Evolutionary conservation across 2,329 filamentous ascomycete species (phyloP).

Genomic region (Amesomyces nigricolor): DNA sequence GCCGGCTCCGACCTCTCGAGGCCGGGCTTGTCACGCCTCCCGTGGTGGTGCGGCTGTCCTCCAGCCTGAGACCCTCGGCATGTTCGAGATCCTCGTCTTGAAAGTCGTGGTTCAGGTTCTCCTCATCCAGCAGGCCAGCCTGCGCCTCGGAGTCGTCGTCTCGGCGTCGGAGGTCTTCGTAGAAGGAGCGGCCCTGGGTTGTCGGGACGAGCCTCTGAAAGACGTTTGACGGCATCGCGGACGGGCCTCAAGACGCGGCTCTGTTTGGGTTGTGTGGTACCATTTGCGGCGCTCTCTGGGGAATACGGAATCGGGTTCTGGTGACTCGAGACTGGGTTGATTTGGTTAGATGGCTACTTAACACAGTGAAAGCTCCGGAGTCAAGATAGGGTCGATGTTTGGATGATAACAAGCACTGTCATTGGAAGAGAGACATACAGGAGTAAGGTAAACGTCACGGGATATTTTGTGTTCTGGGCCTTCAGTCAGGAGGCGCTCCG

Average conservation of each 20-base stretch:
- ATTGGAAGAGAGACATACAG: not conserved
- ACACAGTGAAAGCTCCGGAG: too few relatives aligned
- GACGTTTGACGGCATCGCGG: conserved; percentile 42
- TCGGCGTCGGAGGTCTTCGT: conserved; percentile 42
- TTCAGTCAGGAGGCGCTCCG: conserved; percentile 14
- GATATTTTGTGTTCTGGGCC: not conserved
- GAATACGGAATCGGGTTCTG: not conserved
- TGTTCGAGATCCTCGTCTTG: conserved; percentile 45
- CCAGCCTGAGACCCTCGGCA: conserved; percentile 37
- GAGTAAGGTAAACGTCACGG: not conserved
- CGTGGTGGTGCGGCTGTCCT: conserved; percentile 43
- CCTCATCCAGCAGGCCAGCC: conserved; percentile 44
- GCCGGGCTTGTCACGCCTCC: conserved; percentile 31
- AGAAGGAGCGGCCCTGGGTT: conserved; percentile 40
- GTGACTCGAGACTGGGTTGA: too few relatives aligned
- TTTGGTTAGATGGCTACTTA: too few relatives aligned
- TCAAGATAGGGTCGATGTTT: too few relatives aligned
- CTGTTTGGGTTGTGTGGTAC: not conserved
- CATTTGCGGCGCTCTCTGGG: not conserved
- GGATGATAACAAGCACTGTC: too few relatives aligned
- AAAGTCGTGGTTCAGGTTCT: conserved; percentile 48
- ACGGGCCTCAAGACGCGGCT: conserved; percentile 1
- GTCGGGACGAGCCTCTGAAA: conserved; percentile 41
- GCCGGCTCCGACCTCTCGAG: conserved; percentile 15
- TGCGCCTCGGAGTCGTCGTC: conserved; percentile 41